Evolutionary conservation across 75 land plant genomes (phyloP).

Genomic region (Chamaecyparis obtusa): DNA sequence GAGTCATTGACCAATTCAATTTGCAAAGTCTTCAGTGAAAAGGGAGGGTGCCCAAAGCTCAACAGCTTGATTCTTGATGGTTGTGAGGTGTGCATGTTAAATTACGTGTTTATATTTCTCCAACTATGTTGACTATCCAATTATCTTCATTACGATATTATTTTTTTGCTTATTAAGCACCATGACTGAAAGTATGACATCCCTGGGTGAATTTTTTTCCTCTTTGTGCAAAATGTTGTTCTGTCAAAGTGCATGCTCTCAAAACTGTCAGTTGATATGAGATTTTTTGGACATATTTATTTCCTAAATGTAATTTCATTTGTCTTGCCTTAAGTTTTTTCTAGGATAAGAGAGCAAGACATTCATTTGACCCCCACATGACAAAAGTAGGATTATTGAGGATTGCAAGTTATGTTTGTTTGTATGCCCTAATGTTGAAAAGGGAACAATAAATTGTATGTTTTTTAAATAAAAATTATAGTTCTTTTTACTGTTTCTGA

Average conservation of each 20-base stretch:
- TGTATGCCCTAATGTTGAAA: background rate
- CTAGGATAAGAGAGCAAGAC: background rate
- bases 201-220: background rate
- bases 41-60: slow-evolving; percentile 93
- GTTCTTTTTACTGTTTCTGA: too few species aligned
- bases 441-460: background rate
- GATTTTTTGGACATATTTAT: background rate
- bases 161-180: background rate
- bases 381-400: background rate
- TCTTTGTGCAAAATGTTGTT: background rate
- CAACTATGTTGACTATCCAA: background rate
- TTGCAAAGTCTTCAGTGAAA: slow-evolving; percentile 86
- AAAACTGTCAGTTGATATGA: background rate
- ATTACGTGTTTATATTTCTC: background rate
- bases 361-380: background rate
- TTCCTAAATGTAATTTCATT: background rate
- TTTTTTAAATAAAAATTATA: background rate
- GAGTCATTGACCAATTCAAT: slow-evolving; percentile 79
- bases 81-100: slow-evolving; percentile 67
- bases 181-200: background rate
- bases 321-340: background rate
- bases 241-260: background rate
- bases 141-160: background rate
- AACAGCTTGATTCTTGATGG: slow-evolving; percentile 75
- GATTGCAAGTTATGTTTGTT: background rate